These are phyloP conservation scores for Xylariaceae sp. DNA, from an alignment of 2,329 filamentous ascomycete species.

Conservation along the genomic window DNA sequence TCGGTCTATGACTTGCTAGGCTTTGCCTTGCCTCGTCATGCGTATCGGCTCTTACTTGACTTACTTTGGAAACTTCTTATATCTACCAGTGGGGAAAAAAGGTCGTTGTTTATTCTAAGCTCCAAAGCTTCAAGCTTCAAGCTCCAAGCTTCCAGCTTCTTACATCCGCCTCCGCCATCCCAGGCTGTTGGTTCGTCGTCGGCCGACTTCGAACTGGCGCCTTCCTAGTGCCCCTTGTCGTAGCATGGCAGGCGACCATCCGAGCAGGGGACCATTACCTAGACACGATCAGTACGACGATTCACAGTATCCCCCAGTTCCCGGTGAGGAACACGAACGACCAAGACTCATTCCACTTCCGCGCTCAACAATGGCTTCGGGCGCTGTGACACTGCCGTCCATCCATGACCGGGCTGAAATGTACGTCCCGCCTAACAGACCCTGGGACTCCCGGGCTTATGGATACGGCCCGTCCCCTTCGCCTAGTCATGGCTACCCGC, in stretches of 20 bases:
- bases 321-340: constrained; percentile 40
- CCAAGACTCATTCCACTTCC: constrained; percentile 31
- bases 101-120: neutral
- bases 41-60: constrained; percentile 7
- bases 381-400: constrained; percentile 43
- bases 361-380: constrained; percentile 38
- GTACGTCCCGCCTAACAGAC: constrained; percentile 21
- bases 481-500: constrained; percentile 44
- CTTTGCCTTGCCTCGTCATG: constrained; percentile 20
- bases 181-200: constrained; percentile 22
- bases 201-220: constrained; percentile 30
- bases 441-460: constrained; percentile 33
- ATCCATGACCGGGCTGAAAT: constrained; percentile 43
- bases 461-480: constrained; percentile 40
- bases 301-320: constrained; percentile 38
- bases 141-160: too few relatives aligned
- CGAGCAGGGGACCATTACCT: constrained; percentile 31
- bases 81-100: constrained; percentile 9
- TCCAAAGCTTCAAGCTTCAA: neutral
- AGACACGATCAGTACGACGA: constrained; percentile 37
- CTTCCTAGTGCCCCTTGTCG: constrained; percentile 27
- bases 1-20: neutral
- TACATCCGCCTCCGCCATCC: constrained; percentile 1
- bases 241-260: constrained; percentile 38
- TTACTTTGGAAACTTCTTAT: constrained; percentile 6